A percentile compares a stretch with the other conserved stretches of the same genome.
Conservation (phyloP, 352 stramenopile species). For the Phytophthora megakarya region DNA sequence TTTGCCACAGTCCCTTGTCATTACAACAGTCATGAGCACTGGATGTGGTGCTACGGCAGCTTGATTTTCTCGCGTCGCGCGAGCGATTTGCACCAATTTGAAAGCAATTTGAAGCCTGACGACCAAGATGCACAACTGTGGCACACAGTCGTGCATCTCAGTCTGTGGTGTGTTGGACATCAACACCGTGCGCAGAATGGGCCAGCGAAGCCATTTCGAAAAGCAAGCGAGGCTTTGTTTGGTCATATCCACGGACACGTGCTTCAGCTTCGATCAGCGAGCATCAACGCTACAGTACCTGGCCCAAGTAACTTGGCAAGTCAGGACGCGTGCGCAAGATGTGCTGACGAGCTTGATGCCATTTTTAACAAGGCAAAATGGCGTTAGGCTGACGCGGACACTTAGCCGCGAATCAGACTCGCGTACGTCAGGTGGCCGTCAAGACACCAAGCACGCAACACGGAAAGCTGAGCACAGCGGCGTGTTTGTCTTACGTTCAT, state of each 20-base stretch:
- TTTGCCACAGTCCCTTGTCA: no score
- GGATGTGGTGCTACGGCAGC: constrained; percentile 1
- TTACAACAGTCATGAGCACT: no score
- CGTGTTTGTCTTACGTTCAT: constrained; percentile 24
- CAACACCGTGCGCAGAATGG: constrained; percentile 3
- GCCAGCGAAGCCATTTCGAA: constrained; percentile 14
- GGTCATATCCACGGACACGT: no score
- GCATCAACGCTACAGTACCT: background rate
- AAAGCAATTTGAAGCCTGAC: constrained; percentile 28
- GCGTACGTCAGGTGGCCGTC: constrained; percentile 12
- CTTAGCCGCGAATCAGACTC: constrained; percentile 18
- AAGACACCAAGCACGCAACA: constrained; percentile 2
- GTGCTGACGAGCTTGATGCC: no score
- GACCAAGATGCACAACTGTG: constrained; percentile 11
- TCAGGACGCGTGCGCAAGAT: background rate
- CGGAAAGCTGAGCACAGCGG: background rate
- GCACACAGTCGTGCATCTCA: no score
- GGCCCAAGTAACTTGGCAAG: no score
- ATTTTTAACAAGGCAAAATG: constrained; percentile 15
- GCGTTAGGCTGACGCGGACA: constrained; percentile 9
- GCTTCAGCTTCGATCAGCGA: constrained; percentile 21
- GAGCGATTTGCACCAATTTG: constrained; percentile 27
- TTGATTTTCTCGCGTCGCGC: constrained; percentile 25
- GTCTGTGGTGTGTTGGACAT: constrained; percentile 25
- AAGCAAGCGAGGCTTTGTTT: no score